Conservation (phyloP, 2,329 filamentous ascomycete genomes). For the Neopestalotiopsis clavispora region DNA sequence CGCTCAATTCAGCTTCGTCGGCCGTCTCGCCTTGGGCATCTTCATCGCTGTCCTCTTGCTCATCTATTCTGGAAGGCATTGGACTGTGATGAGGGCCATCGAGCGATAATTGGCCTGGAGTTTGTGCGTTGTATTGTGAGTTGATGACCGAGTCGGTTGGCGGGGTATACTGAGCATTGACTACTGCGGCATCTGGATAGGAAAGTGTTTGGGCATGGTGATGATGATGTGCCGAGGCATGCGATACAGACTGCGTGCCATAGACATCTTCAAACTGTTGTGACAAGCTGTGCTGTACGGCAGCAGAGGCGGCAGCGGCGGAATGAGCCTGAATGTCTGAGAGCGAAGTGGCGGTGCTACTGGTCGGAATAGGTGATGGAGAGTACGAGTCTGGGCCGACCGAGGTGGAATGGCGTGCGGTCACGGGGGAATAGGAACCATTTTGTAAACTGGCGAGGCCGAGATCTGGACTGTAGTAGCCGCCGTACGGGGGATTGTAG, state of each 20-base stretch:
- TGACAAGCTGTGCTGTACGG: conserved; percentile 27
- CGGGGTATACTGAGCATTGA: conserved; percentile 36
- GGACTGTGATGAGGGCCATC: conserved; percentile 31
- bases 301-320: conserved; percentile 26
- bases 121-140: conserved; percentile 24
- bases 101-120: conserved; percentile 6
- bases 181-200: conserved; percentile 31
- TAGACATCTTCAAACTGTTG: conserved; percentile 37
- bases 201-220: conserved; percentile 31
- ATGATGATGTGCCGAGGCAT: conserved; percentile 24
- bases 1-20: conserved; percentile 32
- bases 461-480: conserved; percentile 1
- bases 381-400: conserved; percentile 16
- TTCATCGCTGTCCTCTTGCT: conserved; percentile 31
- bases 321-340: conserved; percentile 16
- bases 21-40: conserved; percentile 38
- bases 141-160: conserved; percentile 24
- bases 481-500: conserved; percentile 24
- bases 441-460: background rate
- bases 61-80: conserved; percentile 26
- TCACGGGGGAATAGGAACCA: conserved; percentile 12
- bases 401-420: conserved; percentile 14
- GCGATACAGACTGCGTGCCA: conserved; percentile 31
- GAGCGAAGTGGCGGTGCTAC: conserved; percentile 11
- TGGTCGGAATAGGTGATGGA: conserved; percentile 10